Evolutionary conservation across 1,284 basidiomycete genomes (phyloP), one percentile per base, ranked within the genome.

Genomic region (Microbotryomycetes sp.): DNA sequence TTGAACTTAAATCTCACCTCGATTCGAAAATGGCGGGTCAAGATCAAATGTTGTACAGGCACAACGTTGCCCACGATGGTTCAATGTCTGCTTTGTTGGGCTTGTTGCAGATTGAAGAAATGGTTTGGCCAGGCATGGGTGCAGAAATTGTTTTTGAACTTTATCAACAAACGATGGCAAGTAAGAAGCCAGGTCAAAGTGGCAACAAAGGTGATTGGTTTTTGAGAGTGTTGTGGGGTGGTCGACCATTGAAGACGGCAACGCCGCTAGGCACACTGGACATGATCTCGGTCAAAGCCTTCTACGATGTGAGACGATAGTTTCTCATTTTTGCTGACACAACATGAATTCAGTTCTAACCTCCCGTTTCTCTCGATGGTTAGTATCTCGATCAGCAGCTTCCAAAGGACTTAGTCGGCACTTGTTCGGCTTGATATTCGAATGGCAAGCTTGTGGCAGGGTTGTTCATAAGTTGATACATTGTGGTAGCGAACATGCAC

Each of bases 51-150:
- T 70, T 68, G 48, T 75, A 74, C 30, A 54, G 54, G 23, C 74
- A 75, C 71, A 74, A 75, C 62, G 72, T 74, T 42, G 74, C 72
- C 2, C 74, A 75, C 57, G 74, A 75, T 54, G 74, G 73, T 14
- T 72, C 71, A 1, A 51, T 75, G n/a, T 62, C 72, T 2, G 66
- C 73, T 30, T 62, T 72, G 19, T 68, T 74, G 9, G 74, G 73
- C 7, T 15, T 73, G 2, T 65, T 75, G 6, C 74, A 75, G 63
- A 61, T 68, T 26, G 67, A 67, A n/a, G 57, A 72, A 58, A 70
- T 70, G 16, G 60, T 71, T 3, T 74, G 74, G 73, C 73, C 74
- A 2, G 73, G 73, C 14, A 74, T 74, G 71, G 74, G 73, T 12
- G 62, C 71, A n/a, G 73, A 75, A 59, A 48, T 72, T 32, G 71